Evolutionary conservation across 257 asterid species (phyloP), one percentile per base, ranked within the genome.

Genomic region (Primulina tabacum): DNA sequence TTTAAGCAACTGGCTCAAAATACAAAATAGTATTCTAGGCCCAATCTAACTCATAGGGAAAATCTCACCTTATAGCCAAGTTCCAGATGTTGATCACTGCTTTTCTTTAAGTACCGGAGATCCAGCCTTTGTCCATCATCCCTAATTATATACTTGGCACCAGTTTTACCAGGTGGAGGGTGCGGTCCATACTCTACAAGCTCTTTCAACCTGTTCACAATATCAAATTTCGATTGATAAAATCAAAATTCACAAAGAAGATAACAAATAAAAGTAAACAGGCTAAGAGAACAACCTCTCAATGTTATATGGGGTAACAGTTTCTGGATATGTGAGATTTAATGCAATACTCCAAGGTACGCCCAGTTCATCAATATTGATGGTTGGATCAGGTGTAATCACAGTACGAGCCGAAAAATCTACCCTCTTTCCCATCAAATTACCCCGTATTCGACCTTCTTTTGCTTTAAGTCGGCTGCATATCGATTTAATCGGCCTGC

Each of bases 101-200:
- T 94, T 80, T 94, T 94, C 84, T 94, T 94, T 87, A 94, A 81
- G 80, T 91, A 91, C 37, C 99, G 90, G 40, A 94, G 97, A 84
- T 94, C 99, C 77, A 94, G 99, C 92, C 99, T 86, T 83, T 94
- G 99, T 1, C 99, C 99, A 24, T 94, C 99, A 74, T 91, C 99
- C 85, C 99, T 86, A 75, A 94, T 94, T 71, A 94, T 94, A 83
- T 94, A 91, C 78, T 82, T 94, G 14, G 99, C 99, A 73, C 99
- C 99, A 66, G 99, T 94, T 91, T 91, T 94, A 24, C 99, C 97
- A 69, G 99, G 96, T 74, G 99, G 99, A 32, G 99, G 99, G 82
- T 94, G 97, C 47, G 99, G 97, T n/a, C 99, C 99, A 80, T 94
- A 70, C 70, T 94, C 99, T 76, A 94, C 99, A 55, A 94, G 96